Base-by-base conservation (phyloP, 2,329 filamentous ascomycete species). In the Fusarium sambucinum region DNA sequence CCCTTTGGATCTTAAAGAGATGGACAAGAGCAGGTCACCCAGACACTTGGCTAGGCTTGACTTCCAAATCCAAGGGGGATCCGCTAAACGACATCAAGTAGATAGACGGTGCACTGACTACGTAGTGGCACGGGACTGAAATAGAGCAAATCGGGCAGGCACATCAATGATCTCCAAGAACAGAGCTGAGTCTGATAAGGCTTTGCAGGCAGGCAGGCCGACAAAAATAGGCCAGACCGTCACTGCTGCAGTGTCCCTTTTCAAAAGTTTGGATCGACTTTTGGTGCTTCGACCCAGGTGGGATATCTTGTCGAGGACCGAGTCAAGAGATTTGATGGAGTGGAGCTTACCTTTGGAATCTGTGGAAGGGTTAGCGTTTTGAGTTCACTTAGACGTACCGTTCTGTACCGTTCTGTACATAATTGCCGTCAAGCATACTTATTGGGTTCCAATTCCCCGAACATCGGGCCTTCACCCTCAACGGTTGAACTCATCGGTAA, bases 51-150 rank as follows among this genome's bases (percentile, higher is more conserved):
- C 23, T 37, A 38, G 47, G 33, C 23, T 19, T 51, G 33, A 27
- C 27, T 38, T 51, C 33, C 55, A 44, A 45, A 44, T 37, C 35
- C 40, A 52, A 52, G 48, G 25, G 25, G 48, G 55, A 30, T 69
- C 59, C 55, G 51, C 63, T 53, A 46, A 68, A 68, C 65, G 52
- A 66, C 66, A 63, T 66, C 61, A 56, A 38, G 51, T 38, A 58
- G 46, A 53, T 35, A 41, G 38, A 65, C 50, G 44, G 53, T 50
- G 66, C 66, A 69, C 62, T 70, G 66, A 69, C 66, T 69, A 27
- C 48, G 48, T 21, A 47, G 61, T 69, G 66, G 66, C 62, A 69
- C 62, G 47, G 16, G 57, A 47, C 51, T 30, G 60, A 52, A 57
- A 52, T 51, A 50, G 46, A 61, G 61, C 52, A 69, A 46, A 33